Evolutionary conservation across 495 filamentous ascomycete species (phyloP).

Genomic region (Penicillium bovifimosum): DNA sequence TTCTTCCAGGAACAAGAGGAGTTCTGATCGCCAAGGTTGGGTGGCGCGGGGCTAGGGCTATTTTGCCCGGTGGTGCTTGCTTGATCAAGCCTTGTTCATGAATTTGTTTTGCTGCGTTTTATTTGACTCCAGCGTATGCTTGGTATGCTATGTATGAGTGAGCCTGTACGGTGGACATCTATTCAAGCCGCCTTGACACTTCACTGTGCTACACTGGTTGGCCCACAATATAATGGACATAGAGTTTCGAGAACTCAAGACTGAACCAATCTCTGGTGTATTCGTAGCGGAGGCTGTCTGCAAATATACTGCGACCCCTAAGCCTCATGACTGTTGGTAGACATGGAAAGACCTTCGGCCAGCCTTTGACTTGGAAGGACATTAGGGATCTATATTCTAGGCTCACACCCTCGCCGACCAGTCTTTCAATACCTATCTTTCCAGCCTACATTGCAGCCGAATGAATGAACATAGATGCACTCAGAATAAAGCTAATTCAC

Average conservation of each 20-base stretch:
- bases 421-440: too few species aligned
- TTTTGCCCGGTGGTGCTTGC: not conserved
- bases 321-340: too few species aligned
- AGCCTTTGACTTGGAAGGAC: too few species aligned
- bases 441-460: too few species aligned
- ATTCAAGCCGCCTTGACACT: constrained; percentile 1
- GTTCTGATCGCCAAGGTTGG: constrained; percentile 45
- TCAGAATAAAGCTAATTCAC: too few species aligned
- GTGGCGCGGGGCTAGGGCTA: not conserved
- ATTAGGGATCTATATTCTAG: too few species aligned
- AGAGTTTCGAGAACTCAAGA: constrained; percentile 4
- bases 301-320: too few species aligned
- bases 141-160: constrained; percentile 15
- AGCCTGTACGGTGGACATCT: not conserved
- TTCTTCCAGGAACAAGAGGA: constrained; percentile 97
- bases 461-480: too few species aligned
- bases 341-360: too few species aligned
- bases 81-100: constrained; percentile 3
- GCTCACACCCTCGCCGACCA: too few species aligned
- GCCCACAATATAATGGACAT: constrained; percentile 24
- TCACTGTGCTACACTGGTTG: constrained; percentile 20
- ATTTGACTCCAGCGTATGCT: constrained; percentile 18
- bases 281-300: too few species aligned
- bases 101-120: constrained; percentile 10
- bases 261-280: too few species aligned